These are phyloP conservation scores for Musa schizocarpa DNA, from an alignment of 176 grass and related monocot species.

Conservation along the genomic window DNA sequence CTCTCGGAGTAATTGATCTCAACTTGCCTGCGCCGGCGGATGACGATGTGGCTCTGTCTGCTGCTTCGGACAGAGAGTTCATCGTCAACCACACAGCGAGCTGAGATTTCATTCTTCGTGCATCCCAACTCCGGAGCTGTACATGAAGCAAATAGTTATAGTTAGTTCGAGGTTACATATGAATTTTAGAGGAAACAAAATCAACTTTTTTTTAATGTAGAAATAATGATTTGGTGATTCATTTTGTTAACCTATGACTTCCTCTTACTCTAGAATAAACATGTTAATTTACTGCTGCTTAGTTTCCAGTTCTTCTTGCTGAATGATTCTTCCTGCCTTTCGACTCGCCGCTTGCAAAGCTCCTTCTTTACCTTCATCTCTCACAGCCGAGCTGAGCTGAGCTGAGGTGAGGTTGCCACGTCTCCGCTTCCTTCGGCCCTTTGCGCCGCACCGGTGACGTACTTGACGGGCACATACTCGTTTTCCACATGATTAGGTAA, in stretches of 20 bases:
- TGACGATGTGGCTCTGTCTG: constrained; percentile 86
- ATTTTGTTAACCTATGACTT: background rate
- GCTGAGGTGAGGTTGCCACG: too few species aligned
- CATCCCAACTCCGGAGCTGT: too few species aligned
- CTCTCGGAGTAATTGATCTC: constrained; percentile 57
- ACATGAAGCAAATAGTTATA: background rate
- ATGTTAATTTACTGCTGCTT: too few species aligned
- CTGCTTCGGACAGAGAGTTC: constrained; percentile 57
- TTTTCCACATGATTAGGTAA: too few species aligned
- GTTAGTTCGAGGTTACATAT: background rate
- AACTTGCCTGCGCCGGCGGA: constrained; percentile 54
- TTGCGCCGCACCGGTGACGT: too few species aligned
- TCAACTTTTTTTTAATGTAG: background rate
- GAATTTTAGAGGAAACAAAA: too few species aligned
- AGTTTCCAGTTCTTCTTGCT: background rate
- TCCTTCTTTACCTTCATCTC: background rate
- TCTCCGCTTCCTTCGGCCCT: too few species aligned
- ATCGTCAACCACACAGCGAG: background rate
- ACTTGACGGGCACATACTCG: too few species aligned
- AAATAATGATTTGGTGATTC: background rate
- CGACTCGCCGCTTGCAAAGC: background rate
- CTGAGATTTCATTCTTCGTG: background rate
- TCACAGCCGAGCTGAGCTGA: background rate
- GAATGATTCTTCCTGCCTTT: background rate
- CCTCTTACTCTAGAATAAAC: background rate